A percentile compares a stretch with the other conserved stretches of the same genome.
Conservation (phyloP, 306 rosid genomes). For the Lathyrus tuberosus region DNA sequence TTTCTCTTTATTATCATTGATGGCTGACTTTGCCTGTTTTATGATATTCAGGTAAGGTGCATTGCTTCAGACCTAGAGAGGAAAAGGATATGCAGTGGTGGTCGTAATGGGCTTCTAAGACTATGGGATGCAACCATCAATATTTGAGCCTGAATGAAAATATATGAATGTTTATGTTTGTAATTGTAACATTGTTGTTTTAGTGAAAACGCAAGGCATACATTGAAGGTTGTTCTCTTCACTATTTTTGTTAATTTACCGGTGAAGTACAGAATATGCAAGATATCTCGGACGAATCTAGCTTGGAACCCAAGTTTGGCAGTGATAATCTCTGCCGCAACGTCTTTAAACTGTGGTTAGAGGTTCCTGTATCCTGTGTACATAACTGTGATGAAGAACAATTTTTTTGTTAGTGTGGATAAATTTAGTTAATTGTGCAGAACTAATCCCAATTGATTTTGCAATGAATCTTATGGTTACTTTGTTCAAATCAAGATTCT, state of each 20-base stretch:
- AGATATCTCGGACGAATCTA: conserved; percentile 26
- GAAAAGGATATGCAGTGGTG: conserved; percentile 97
- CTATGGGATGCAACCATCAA: conserved; percentile 99
- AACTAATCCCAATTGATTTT: conserved; percentile 7
- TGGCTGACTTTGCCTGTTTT: conserved; percentile 37
- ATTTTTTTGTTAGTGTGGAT: conserved; percentile 22
- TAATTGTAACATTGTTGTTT: conserved; percentile 28
- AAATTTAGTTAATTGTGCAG: conserved; percentile 20
- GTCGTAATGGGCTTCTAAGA: conserved; percentile 90
- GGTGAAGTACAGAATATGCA: conserved; percentile 29
- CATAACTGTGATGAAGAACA: conserved; percentile 37
- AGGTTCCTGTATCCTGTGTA: conserved; percentile 39
- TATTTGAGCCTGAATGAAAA: conserved; percentile 50
- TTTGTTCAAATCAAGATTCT: background rate
- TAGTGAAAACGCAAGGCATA: conserved; percentile 31
- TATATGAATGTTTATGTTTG: conserved; percentile 24
- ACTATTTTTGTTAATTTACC: conserved; percentile 33
- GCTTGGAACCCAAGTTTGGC: conserved; percentile 33
- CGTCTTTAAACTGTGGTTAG: conserved; percentile 31
- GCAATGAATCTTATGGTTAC: conserved; percentile 1
- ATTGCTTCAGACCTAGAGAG: conserved; percentile 88
- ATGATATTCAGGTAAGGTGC: conserved; percentile 73
- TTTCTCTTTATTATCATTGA: conserved; percentile 15
- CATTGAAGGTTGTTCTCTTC: conserved; percentile 20
- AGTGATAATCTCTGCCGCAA: conserved; percentile 8